Base-by-base conservation (phyloP, 768 basidiomycete genomes). In the Tulasnella sp. region DNA sequence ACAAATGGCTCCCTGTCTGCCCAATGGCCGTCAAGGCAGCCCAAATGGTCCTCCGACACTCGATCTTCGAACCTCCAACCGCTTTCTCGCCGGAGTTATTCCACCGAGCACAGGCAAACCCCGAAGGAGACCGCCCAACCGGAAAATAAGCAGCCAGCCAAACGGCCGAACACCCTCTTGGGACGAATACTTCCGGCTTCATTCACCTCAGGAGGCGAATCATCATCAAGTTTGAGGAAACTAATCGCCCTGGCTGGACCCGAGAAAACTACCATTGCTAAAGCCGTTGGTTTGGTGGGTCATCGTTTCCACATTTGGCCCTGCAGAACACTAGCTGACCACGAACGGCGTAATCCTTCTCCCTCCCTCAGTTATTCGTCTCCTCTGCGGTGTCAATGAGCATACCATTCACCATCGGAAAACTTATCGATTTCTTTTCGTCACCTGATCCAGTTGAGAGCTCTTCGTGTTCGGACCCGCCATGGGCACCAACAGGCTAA, bases 361-460 rank as follows among this genome's bases (percentile, higher is more conserved):
- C 34, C 38, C 8, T 62, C 7, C 7, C 7, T 0, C 86, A 97
- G 81, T 88, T 98, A 10, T 85, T 97, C 21, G 88, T 95, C n/a
- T 97, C 96, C 0, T 95, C 95, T 12, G 87, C 93, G 3, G 94
- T n/a, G 31, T 94, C 95, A 4, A 93, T 98, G 92, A 93, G 93
- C 81, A 89, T 99, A 18, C 97, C 97, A 0, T 91, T 98, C 82
- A n/a, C 95, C 96, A 0, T 92, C 98, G 82, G 97, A 97, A 14
- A 94, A 91, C 84, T 87, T 99, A 75, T 98, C 99, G 80, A 96
- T 98, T 86, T 96, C 93, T 86, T 99, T 98, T 85, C 91, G 93
- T 0, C 87, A 91, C 10, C 81, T 89, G 1, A 88, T 89, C 82
- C 91, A 91, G n/a, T 95, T 96, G 83, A 81, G 91, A 19, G 6